Base-by-base conservation (phyloP, 495 filamentous ascomycete genomes). In the Penicillium soppii region DNA sequence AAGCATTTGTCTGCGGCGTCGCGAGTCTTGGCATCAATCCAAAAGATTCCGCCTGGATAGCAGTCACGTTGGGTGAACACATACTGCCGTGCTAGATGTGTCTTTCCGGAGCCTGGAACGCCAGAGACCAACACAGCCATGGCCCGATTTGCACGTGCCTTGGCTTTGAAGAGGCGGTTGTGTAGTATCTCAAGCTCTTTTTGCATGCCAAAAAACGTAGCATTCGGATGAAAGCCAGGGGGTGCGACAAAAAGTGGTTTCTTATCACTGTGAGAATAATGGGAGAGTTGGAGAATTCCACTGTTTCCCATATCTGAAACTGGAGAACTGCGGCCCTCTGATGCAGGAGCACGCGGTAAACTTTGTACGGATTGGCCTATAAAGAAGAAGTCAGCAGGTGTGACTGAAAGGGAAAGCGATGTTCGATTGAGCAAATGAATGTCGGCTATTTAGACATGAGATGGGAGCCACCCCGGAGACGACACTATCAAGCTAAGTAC, bases 31-130 rank as follows among this genome's bases (percentile, higher is more conserved):
- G 88, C 84, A 46, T 84, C 78, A 25, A 92, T 77, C 89, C 89
- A 94, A 59, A 91, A 94, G 17, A 91, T 77, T 5, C 89, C 89
- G 2, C 87, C 89, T 0, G 79, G 80, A 56, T 85, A 94, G 57
- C 83, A 75, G 8, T 78, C 75, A 16, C 75, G 78, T 49, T 89
- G 81, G 20, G 75, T 70, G 46, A 88, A 90, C 43, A 91, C 86
- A 57, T 92, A 94, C 66, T 94, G 79, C 6, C 89, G 77, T 27
- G 87, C 88, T n/a, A 92, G 70, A 62, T 92, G 88, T 1, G 87
- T 87, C 67, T 94, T 94, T 17, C 89, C 89, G 1, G 82, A 82
- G 12, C 89, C 89, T n/a, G 89, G 83, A 25, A 88, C 80, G 38
- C 85, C 85, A 53, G 82, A 81, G 29, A 94, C 80, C 7, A 91